Evolutionary conservation across 495 filamentous ascomycete species (phyloP), one percentile per base, ranked within the genome.

Genomic region (Aspergillus egyptiacus): DNA sequence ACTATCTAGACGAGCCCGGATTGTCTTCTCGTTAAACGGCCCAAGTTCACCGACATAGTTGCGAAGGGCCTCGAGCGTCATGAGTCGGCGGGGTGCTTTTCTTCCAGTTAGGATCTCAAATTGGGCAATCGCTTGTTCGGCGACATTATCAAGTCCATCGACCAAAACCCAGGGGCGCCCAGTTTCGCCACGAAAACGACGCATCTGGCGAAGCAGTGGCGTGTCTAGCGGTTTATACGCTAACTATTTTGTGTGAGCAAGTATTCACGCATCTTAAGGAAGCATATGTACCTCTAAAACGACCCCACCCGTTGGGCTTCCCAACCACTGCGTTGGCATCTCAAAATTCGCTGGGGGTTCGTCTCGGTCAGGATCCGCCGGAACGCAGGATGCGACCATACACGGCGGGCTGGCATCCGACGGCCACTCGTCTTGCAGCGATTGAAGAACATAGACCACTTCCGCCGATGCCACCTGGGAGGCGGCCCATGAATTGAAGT

Each of bases 21-120:
- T 72, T 14, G 68, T 71, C 51, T 68, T 67, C 43, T 74, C 69
- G 24, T 72, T 68, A 55, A 74, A 68, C 6, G 50, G 62, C 23
- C 70, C 70, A 37, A 56, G 54, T n/a, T 70, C 69, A 7, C 66
- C 70, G 17, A 59, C 63, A 46, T 72, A 74, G 46, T 74, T 74
- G 33, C 71, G 74, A 33, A 85, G 65, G 2, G 85, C 82, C 61
- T 85, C 83, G 33, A 74, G 64, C 39, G 83, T 78, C 87, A 93
- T 93, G 17, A 86, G 51, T 38, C 79, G 71, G 31, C 84, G 77
- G 2, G 87, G 87, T 13, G 87, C 87, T 66, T 86, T 80, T 18
- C 87, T 73, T n/a, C 86, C 87, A 3, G 86, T 87, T 72, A 91
- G 86, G 36, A 91, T 64, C 62, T 91, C 87, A 59, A 89, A 91